A percentile compares a stretch with the other conserved stretches of the same genome.
phyloP scores from a whole-genome alignment of 352 stramenopile genomes.

The Globisporangium ultimum region DNA sequence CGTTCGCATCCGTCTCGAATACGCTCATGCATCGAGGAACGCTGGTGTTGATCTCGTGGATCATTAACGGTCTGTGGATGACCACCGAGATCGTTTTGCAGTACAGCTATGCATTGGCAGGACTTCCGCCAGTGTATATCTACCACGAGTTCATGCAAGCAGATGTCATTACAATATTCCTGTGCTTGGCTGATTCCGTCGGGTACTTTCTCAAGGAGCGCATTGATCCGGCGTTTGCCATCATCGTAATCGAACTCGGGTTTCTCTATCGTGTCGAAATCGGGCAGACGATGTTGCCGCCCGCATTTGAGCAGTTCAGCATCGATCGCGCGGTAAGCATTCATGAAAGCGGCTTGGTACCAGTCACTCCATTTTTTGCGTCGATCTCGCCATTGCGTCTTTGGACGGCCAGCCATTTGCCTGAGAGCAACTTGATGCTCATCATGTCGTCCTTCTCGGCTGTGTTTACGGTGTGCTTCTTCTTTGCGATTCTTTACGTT shows the following conservation, averaged over 20 bases:
- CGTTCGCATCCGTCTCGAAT: constrained; percentile 32
- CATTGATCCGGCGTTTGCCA: constrained; percentile 3
- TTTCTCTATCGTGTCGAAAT: not conserved
- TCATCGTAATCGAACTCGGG: not conserved
- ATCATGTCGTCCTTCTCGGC: not conserved
- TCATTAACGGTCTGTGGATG: constrained; percentile 29
- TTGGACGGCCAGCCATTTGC: not conserved
- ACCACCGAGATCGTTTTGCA: constrained; percentile 32
- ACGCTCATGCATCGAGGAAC: constrained; percentile 17
- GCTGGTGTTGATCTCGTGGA: constrained; percentile 25
- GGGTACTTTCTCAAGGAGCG: not conserved
- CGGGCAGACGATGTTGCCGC: not conserved
- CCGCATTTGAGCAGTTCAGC: not conserved
- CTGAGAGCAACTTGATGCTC: not conserved
- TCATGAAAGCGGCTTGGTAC: not conserved
- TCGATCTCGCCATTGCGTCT: constrained; percentile 4
- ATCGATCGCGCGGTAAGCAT: not conserved
- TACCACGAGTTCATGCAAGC: constrained; percentile 33
- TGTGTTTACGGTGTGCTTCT: not conserved
- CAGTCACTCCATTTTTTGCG: not conserved
- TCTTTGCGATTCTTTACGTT: not conserved
- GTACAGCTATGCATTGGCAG: constrained; percentile 15
- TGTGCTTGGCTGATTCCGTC: not conserved
- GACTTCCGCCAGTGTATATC: constrained; percentile 8
- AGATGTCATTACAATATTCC: constrained; percentile 16